These are phyloP conservation scores for Ophiostoma sp. DNA, from an alignment of 2,329 filamentous ascomycete species.

Conservation along the genomic window DNA sequence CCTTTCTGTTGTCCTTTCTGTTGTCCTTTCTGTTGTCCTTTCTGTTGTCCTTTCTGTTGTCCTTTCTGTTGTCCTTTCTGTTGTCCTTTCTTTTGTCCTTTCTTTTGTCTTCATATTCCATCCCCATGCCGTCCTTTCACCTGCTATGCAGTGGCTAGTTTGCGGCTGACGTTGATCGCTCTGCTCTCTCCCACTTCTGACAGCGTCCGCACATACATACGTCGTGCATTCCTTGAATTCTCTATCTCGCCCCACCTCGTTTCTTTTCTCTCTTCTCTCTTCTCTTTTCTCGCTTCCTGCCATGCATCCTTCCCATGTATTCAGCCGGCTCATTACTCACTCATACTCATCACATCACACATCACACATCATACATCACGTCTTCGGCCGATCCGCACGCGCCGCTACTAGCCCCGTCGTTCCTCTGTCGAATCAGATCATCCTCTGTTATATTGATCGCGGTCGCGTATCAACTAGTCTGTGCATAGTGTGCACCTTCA, in stretches of 20 bases:
- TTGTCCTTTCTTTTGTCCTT: not conserved
- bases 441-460: not conserved
- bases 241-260: no score
- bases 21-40: no score
- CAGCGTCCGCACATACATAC: not conserved
- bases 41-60: not conserved
- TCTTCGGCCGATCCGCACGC: constrained; percentile 3
- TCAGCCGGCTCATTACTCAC: not conserved
- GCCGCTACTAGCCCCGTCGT: not conserved
- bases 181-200: not conserved
- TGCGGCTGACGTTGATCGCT: constrained; percentile 6
- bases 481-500: no score
- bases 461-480: no score
- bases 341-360: not conserved
- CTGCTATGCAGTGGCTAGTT: not conserved
- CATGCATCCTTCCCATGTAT: not conserved
- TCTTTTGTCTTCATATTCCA: no score
- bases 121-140: no score
- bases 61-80: not conserved
- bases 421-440: not conserved
- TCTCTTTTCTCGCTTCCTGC: not conserved
- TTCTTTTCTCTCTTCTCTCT: not conserved
- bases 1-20: not conserved
- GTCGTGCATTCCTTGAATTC: no score
- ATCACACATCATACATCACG: not conserved